Percentiles rank a stretch among this genome's conserved stretches.
phyloP scores from a whole-genome alignment of 1,284 basidiomycete species.

The Tilletiaria anomala region DNA sequence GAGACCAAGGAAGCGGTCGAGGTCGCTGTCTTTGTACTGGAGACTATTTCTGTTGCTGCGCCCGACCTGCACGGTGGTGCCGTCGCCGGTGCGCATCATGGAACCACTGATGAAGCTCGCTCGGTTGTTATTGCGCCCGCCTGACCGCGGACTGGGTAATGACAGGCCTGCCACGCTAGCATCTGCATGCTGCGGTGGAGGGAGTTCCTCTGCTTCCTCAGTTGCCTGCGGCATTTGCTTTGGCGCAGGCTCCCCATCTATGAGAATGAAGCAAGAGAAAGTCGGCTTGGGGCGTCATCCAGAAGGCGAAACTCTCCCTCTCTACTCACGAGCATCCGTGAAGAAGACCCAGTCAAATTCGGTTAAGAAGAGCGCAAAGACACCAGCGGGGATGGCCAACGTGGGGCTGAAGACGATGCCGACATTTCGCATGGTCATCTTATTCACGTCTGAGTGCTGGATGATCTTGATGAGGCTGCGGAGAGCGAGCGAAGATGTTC shows the following conservation, averaged over 20 bases:
- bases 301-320: too few species aligned
- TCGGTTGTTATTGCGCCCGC: not conserved
- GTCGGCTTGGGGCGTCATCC: constrained; percentile 22
- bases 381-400: constrained; percentile 28
- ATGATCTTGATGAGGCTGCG: constrained; percentile 69
- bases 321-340: too few species aligned
- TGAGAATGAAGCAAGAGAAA: constrained; percentile 15
- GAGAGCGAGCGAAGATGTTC: not conserved
- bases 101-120: not conserved
- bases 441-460: constrained; percentile 75
- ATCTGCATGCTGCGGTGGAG: not conserved
- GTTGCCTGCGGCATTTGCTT: not conserved
- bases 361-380: constrained; percentile 30
- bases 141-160: not conserved
- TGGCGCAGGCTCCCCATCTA: constrained; percentile 8
- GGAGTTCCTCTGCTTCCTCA: not conserved
- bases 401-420: constrained; percentile 76
- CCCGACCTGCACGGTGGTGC: not conserved
- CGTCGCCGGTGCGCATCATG: not conserved
- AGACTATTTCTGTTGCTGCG: constrained; percentile 8
- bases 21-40: constrained; percentile 7
- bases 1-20: constrained; percentile 8
- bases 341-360: constrained; percentile 30
- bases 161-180: not conserved
- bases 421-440: constrained; percentile 98